Percentiles rank a stretch among this genome's conserved stretches.
These are phyloP conservation scores for Mycosphaerella arachidis DNA, from an alignment of 2,329 filamentous ascomycete genomes.

Conservation along the genomic window DNA sequence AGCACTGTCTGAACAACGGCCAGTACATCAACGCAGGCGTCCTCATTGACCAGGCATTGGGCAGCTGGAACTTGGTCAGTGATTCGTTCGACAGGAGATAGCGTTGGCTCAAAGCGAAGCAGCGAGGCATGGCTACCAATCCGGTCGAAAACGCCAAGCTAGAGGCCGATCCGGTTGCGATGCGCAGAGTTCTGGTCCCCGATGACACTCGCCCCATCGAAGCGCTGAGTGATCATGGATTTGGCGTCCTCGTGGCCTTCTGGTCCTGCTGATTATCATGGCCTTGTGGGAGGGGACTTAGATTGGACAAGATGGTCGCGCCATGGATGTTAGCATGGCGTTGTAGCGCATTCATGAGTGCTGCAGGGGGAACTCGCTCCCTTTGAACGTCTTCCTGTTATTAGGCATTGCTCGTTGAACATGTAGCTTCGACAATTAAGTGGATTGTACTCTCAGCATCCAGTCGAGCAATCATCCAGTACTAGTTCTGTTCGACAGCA, in stretches of 20 bases:
- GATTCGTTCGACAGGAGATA: slow-evolving; percentile 2
- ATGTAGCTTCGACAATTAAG: too few relatives aligned
- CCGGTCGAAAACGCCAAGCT: neutral
- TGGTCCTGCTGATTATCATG: slow-evolving; percentile 6
- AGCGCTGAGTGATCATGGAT: neutral
- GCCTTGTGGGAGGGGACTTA: too few relatives aligned
- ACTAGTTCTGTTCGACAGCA: slow-evolving; percentile 1
- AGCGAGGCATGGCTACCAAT: neutral
- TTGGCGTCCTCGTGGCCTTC: slow-evolving; percentile 8
- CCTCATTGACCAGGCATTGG: slow-evolving; percentile 8
- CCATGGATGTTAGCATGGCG: too few relatives aligned
- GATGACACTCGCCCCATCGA: neutral
- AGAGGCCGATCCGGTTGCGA: neutral
- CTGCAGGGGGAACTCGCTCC: too few relatives aligned
- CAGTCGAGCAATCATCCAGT: neutral
- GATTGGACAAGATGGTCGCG: too few relatives aligned
- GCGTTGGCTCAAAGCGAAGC: slow-evolving; percentile 7
- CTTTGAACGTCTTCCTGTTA: too few relatives aligned
- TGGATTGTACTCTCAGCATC: too few relatives aligned
- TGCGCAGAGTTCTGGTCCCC: neutral
- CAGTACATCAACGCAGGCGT: neutral
- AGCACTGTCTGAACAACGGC: neutral
- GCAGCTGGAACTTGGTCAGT: neutral
- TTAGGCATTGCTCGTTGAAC: too few relatives aligned
- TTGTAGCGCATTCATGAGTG: too few relatives aligned